Percentiles rank a stretch among this genome's conserved stretches.
Conservation (phyloP, 768 basidiomycete species). For the Lenzites betulinus region DNA sequence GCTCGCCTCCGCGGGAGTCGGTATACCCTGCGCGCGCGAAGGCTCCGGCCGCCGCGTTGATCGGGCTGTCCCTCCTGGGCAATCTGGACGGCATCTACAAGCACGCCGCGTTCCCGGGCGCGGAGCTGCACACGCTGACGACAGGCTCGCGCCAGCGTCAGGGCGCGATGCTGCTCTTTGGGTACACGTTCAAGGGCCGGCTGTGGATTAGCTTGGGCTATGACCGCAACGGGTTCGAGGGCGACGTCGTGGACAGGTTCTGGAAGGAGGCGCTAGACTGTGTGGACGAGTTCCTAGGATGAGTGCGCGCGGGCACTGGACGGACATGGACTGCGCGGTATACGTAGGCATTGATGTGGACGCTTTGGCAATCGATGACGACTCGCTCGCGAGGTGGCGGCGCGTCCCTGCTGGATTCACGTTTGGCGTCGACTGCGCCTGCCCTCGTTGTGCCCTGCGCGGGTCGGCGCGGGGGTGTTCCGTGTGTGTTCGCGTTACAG, state of each 20-base stretch:
- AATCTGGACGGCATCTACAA: conserved; percentile 83
- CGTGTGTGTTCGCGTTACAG: no score
- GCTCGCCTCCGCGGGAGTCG: conserved; percentile 18
- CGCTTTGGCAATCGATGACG: not conserved
- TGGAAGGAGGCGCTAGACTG: conserved; percentile 61
- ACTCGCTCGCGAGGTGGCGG: no score
- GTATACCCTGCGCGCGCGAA: conserved; percentile 34
- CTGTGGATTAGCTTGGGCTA: conserved; percentile 82
- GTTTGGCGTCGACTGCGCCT: no score
- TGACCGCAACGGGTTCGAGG: conserved; percentile 74
- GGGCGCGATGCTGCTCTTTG: conserved; percentile 81
- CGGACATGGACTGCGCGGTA: not conserved
- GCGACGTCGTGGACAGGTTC: conserved; percentile 59
- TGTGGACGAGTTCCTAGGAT: conserved; percentile 59
- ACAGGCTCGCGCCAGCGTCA: conserved; percentile 82
- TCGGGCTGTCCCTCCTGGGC: conserved; percentile 82
- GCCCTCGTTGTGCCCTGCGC: no score
- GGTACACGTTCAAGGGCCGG: conserved; percentile 73
- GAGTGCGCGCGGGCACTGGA: conserved; percentile 4
- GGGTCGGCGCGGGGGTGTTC: no score
- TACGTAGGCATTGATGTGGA: not conserved
- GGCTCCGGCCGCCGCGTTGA: conserved; percentile 60
- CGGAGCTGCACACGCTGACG: conserved; percentile 72
- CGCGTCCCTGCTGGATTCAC: no score
- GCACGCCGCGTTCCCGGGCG: conserved; percentile 54